A percentile compares a stretch with the other conserved stretches of the same genome.
Evolutionary conservation across 345 rosid species (phyloP).

Genomic region (Salix viminalis): DNA sequence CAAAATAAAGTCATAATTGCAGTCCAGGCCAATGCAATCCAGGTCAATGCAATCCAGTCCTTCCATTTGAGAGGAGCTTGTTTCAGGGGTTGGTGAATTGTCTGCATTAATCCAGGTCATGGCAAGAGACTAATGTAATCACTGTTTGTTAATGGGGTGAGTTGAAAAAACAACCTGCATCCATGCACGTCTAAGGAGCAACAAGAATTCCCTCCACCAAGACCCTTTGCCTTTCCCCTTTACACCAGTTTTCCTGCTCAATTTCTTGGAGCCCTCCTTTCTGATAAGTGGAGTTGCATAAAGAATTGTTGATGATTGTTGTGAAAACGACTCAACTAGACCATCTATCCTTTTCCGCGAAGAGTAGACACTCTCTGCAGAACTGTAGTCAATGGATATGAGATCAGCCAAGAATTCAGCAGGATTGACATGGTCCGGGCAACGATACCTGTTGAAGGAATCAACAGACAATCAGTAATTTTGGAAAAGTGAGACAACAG

Average conservation of each 20-base stretch:
- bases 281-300: conserved; percentile 61
- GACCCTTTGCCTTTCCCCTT: conserved; percentile 43
- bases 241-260: conserved; percentile 31
- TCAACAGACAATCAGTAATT: conserved; percentile 9
- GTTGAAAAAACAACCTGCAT: conserved; percentile 61
- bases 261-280: conserved; percentile 32
- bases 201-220: conserved; percentile 86
- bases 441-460: conserved; percentile 58
- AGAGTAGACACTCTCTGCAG: conserved; percentile 65
- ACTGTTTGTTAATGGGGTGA: neutral
- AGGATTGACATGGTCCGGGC: conserved; percentile 90
- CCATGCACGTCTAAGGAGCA: conserved; percentile 93
- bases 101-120: conserved; percentile 4
- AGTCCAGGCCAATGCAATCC: neutral
- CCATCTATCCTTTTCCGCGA: conserved; percentile 86
- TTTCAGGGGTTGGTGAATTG: neutral
- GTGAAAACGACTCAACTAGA: conserved; percentile 75
- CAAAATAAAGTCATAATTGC: neutral
- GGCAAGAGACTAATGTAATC: neutral
- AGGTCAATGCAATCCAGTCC: neutral
- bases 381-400: conserved; percentile 85
- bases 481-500: neutral
- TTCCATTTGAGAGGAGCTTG: neutral
- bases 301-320: conserved; percentile 48
- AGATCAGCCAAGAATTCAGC: conserved; percentile 99